Percentiles rank a stretch among this genome's conserved stretches.
Conservation (phyloP, 768 basidiomycete genomes). For the Boletales sp. region DNA sequence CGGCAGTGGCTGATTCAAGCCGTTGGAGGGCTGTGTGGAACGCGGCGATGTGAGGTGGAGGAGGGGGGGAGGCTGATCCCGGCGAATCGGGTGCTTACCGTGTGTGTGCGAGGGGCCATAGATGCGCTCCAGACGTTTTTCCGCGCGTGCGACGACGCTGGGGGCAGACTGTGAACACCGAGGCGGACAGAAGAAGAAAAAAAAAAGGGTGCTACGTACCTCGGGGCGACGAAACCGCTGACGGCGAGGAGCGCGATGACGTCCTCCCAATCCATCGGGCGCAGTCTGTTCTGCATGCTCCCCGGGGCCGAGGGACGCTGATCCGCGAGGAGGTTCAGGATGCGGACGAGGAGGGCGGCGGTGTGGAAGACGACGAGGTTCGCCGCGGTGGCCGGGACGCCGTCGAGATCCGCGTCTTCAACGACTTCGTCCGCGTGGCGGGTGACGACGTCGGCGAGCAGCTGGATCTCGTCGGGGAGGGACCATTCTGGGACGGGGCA, state of each 20-base stretch:
- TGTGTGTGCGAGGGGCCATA: slow-evolving; percentile 23
- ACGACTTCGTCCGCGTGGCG: slow-evolving; percentile 29
- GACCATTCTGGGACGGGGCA: slow-evolving; percentile 66
- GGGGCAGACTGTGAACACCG: slow-evolving; percentile 3
- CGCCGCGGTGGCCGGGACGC: slow-evolving; percentile 24
- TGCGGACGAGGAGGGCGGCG: slow-evolving; percentile 44
- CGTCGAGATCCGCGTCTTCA: slow-evolving; percentile 30
- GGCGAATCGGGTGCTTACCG: slow-evolving; percentile 4
- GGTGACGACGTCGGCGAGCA: slow-evolving; percentile 40
- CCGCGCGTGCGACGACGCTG: slow-evolving; percentile 23
- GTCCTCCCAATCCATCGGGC: slow-evolving; percentile 59
- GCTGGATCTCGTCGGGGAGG: slow-evolving; percentile 63
- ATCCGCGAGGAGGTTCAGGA: slow-evolving; percentile 52
- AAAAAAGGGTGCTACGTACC: slow-evolving; percentile 15
- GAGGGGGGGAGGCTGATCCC: neutral
- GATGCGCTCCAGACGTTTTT: slow-evolving; percentile 28
- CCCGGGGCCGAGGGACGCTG: slow-evolving; percentile 53
- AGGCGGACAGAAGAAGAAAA: too few species aligned
- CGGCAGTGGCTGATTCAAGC: slow-evolving; percentile 12
- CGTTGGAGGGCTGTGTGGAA: slow-evolving; percentile 15
- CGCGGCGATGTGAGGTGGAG: slow-evolving; percentile 1
- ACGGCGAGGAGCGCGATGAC: slow-evolving; percentile 54
- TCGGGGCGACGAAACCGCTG: slow-evolving; percentile 32
- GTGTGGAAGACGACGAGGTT: slow-evolving; percentile 41
- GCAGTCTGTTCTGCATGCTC: slow-evolving; percentile 63